Base-by-base conservation (phyloP, 2,329 filamentous ascomycete species). In the Xylaria sp. region DNA sequence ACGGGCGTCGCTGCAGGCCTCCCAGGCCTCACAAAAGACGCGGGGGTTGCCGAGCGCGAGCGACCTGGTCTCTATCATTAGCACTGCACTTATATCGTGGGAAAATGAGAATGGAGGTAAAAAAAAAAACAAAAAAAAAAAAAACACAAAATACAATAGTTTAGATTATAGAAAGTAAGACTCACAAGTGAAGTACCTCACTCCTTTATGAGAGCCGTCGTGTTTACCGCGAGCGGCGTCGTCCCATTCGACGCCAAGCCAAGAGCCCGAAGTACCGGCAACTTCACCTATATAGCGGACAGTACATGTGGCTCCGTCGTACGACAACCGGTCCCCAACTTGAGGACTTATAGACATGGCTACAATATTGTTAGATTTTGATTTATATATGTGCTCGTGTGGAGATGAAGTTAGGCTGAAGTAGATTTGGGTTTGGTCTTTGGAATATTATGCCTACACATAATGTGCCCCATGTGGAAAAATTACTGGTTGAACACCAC, bases 241-340 rank as follows among this genome's bases (percentile, higher is more conserved):
- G 81, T 98, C 95, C 96, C 96, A 99, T 86, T 99, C 96, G 57
- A 98, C 93, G 55, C 96, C 96, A 40, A 98, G 86, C 94, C 95
- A 98, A 71, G 87, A 84, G 58, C 93, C 93, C 51, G 87, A 85
- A 9, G 93, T 94, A 73, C 92, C 92, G 60, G 88, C 85, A 8
- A 98, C 91, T 40, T 86, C 80, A 53, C 96, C 96, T 69, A 92
- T 82, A 78, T 94, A 98, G 69, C 93, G 90, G 66, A 98, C 87
- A 0, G 95, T 98, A 81, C 94, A 97, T 50, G 92, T 82, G 23
- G 89, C 88, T 37, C 89, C 89, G 72, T 92, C 90, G 75, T 92
- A 97, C 3, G 93, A 97, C 48, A 95, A 84, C 16, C 96, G 90
- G 80, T 96, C 90, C 61, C 93, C 93, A 70, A 91, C 78, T 74